Conservation (phyloP, 2,329 filamentous ascomycete genomes). For the Fusarium chaquense region DNA sequence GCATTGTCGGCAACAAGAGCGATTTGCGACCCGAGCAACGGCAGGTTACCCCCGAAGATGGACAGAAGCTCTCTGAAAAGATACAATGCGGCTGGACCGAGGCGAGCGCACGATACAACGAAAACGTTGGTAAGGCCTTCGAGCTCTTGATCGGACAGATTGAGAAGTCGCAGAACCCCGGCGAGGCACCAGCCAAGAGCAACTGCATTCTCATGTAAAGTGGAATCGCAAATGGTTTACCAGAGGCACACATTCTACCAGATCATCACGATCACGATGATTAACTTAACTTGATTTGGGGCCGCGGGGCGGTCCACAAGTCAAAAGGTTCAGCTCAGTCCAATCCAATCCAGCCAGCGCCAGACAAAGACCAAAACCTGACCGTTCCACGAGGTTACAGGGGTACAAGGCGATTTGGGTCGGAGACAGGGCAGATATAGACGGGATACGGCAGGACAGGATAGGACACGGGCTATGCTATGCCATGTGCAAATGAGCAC, state of each 20-base stretch:
- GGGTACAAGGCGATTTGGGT: constrained; percentile 33
- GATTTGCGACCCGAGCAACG: constrained; percentile 93
- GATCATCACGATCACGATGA: constrained; percentile 25
- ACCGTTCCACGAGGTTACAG: constrained; percentile 29
- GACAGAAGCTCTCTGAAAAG: constrained; percentile 84
- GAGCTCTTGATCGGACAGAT: constrained; percentile 95
- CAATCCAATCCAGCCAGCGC: constrained; percentile 10
- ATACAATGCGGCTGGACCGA: constrained; percentile 95
- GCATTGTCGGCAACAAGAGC: constrained; percentile 97
- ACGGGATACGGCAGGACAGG: constrained; percentile 5
- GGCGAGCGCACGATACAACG: constrained; percentile 92
- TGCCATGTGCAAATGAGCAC: constrained; percentile 17
- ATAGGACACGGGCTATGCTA: constrained; percentile 30
- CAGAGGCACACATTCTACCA: constrained; percentile 9
- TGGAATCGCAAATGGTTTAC: constrained; percentile 1
- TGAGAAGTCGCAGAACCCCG: constrained; percentile 92
- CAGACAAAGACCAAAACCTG: constrained; percentile 9
- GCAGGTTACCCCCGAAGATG: constrained; percentile 88
- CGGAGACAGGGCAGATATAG: constrained; percentile 10
- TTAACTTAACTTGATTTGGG: constrained; percentile 9
- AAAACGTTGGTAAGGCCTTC: constrained; percentile 92
- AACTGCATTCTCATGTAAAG: constrained; percentile 89
- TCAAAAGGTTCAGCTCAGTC: constrained; percentile 22
- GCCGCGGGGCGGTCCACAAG: constrained; percentile 37
- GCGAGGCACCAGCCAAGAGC: constrained; percentile 80